Evolutionary conservation across 768 basidiomycete genomes (phyloP).

Genomic region (Pleurotus citrinopileatus): DNA sequence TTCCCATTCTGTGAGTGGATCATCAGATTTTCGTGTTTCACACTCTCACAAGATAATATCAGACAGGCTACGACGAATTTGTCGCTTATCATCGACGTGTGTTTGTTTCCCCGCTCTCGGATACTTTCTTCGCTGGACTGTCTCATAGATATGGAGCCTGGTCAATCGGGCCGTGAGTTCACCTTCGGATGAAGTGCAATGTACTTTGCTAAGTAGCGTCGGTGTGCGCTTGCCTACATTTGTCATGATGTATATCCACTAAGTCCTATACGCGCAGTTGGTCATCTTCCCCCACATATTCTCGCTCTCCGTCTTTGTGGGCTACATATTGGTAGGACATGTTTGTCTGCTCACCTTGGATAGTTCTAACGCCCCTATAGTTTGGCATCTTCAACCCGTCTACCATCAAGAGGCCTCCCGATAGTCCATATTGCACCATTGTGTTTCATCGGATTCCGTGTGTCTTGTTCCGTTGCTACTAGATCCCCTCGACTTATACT

Average conservation of each 20-base stretch:
- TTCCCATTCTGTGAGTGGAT: not conserved
- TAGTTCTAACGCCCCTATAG: not conserved
- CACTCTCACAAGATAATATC: not conserved
- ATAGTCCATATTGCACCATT: not conserved
- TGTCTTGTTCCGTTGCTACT: not conserved
- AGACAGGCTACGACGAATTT: constrained; percentile 7
- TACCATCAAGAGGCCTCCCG: not conserved
- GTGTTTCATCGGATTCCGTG: not conserved
- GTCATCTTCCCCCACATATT: not conserved
- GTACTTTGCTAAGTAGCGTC: not conserved
- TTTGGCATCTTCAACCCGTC: not conserved
- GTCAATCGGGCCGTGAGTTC: not conserved
- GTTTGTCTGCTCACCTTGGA: not conserved
- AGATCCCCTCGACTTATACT: not conserved
- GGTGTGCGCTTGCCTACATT: not conserved
- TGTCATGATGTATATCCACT: not conserved
- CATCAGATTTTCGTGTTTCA: not conserved
- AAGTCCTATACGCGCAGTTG: not conserved
- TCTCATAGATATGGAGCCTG: not conserved
- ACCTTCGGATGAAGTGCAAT: not conserved
- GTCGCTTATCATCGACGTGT: constrained; percentile 1
- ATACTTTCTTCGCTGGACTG: not conserved
- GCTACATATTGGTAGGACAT: not conserved
- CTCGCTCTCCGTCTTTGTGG: not conserved
- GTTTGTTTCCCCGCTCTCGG: not conserved